Percentiles rank a stretch among this genome's conserved stretches.
Evolutionary conservation across 495 filamentous ascomycete species (phyloP).

Genomic region (Rhizodiscina lignyota): DNA sequence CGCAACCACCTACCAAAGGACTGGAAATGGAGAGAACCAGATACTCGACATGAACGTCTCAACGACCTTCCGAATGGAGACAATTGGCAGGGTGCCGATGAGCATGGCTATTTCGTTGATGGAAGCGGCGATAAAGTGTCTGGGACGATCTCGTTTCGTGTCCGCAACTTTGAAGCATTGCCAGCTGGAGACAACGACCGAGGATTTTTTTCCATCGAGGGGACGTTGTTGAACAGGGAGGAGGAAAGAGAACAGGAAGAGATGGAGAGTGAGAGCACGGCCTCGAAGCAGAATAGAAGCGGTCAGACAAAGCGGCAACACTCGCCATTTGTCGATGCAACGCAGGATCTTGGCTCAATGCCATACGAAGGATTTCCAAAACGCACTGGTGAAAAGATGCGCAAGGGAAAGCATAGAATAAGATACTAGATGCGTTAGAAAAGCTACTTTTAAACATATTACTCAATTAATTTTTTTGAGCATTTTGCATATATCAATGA

Average conservation of each 20-base stretch:
- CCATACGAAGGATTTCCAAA: too few species aligned
- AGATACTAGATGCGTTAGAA: too few species aligned
- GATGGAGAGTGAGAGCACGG: constrained; percentile 9
- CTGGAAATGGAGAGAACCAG: constrained; percentile 40
- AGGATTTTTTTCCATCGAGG: constrained; percentile 52
- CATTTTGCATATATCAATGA: too few species aligned
- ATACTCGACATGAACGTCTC: not conserved
- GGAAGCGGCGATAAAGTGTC: constrained; percentile 42
- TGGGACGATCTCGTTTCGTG: constrained; percentile 41
- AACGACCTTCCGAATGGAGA: constrained; percentile 6
- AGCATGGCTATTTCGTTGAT: constrained; percentile 45
- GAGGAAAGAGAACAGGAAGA: not conserved
- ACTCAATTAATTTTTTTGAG: too few species aligned
- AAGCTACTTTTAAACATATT: too few species aligned
- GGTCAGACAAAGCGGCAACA: too few species aligned
- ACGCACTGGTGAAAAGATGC: too few species aligned
- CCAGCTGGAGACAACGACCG: constrained; percentile 34
- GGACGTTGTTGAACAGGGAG: constrained; percentile 36
- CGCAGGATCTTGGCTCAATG: too few species aligned
- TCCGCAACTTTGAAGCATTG: constrained; percentile 45
- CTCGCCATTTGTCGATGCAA: too few species aligned
- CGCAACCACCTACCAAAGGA: constrained; percentile 42
- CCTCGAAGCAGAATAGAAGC: too few species aligned
- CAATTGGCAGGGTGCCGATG: constrained; percentile 7
- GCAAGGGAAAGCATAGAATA: too few species aligned